Base-by-base conservation (phyloP, 2,329 filamentous ascomycete species). In the Claviceps arundinis region DNA sequence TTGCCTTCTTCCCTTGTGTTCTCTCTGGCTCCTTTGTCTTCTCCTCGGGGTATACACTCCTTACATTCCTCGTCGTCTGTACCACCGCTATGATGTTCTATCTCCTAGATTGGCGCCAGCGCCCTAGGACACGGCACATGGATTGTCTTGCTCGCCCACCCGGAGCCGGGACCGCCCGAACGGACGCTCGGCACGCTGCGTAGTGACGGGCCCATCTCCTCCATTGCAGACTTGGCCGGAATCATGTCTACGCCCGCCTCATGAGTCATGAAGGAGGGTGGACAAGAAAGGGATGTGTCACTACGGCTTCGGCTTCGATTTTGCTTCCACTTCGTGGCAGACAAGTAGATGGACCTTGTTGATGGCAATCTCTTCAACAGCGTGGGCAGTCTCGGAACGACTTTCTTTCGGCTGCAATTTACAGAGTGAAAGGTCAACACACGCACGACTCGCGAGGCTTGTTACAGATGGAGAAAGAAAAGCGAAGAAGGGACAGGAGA, bases 151-250 rank as follows among this genome's bases (percentile, higher is more conserved):
- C 37, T 46, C 9, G 40, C 51, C 46, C 46, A 52, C 34, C 40
- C 38, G 19, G 46, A 48, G 2, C 46, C 46, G 17, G 46, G 47
- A 8, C 51, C 47, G n/a, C 41, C 46, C 5, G 41, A 44, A 2
- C 17, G 46, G 34, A 52, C 22, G n/a, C 51, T 52, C 34, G 51
- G 51, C 38, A 47, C 47, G 30, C 51, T 49, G 6, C 40, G 14
- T 3, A 52, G 41, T 17, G 22, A 38, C 13, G 51, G 51, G 11
- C 46, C 46, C n/a, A 30, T 22, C 41, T 38, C 30, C 41, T 14
- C 17, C 14, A 13, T 42, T 1, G 16, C 8, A 37, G n/a, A 11
- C 8, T 6, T 46, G n/a, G 44, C 9, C 9, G 44, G 2, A 8
- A 16, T 2, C 6, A 4, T 9, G 5, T n/a, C 34, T n/a, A 19